These are phyloP conservation scores for Mycena sanguinolenta DNA, from an alignment of 768 basidiomycete species.

Conservation along the genomic window DNA sequence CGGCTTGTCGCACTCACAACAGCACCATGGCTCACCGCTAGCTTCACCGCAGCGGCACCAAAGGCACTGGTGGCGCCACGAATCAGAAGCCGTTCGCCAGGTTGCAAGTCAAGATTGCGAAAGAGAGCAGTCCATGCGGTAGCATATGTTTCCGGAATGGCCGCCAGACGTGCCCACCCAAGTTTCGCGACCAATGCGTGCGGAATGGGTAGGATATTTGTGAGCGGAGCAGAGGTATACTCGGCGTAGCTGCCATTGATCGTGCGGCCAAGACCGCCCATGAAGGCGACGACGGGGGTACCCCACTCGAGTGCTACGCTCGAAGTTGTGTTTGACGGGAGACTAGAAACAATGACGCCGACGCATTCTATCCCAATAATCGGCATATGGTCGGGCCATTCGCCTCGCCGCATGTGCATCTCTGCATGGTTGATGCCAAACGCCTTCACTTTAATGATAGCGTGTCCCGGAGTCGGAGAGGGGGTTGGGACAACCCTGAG, in stretches of 20 bases:
- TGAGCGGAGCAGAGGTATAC: slow-evolving; percentile 33
- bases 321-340: background rate
- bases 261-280: slow-evolving; percentile 42
- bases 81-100: slow-evolving; percentile 34
- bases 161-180: slow-evolving; percentile 37
- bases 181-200: slow-evolving; percentile 19
- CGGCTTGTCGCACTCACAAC: slow-evolving; percentile 39
- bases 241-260: slow-evolving; percentile 38
- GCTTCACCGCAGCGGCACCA: slow-evolving; percentile 37
- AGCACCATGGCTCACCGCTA: slow-evolving; percentile 36
- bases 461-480: slow-evolving; percentile 30
- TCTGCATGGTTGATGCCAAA: slow-evolving; percentile 43
- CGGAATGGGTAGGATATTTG: slow-evolving; percentile 35
- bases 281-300: slow-evolving; percentile 36
- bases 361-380: slow-evolving; percentile 43
- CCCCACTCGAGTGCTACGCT: slow-evolving; percentile 28
- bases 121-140: slow-evolving; percentile 41
- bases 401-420: slow-evolving; percentile 43
- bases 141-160: slow-evolving; percentile 40
- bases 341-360: slow-evolving; percentile 33
- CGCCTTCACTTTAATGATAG: slow-evolving; percentile 37
- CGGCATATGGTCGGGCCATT: slow-evolving; percentile 42
- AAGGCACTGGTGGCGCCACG: slow-evolving; percentile 39
- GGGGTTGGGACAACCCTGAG: slow-evolving; percentile 29
- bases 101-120: slow-evolving; percentile 34